A percentile compares a stretch with the other conserved stretches of the same genome.
These are phyloP conservation scores for Candida railenensis DNA, from an alignment of 805 yeast species.

Conservation along the genomic window DNA sequence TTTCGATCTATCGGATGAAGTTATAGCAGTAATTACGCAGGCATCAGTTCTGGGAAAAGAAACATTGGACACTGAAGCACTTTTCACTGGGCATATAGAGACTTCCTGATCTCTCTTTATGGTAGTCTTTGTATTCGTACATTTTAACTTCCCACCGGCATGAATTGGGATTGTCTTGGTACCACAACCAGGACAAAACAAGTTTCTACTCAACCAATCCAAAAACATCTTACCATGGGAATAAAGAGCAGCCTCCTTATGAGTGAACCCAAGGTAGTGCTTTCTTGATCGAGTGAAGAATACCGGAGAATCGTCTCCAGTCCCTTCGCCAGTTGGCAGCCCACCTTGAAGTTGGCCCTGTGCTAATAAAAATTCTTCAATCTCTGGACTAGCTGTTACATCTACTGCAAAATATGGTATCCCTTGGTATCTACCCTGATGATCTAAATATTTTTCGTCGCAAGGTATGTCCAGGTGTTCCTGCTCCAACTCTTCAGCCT, in stretches of 20 bases:
- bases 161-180: constrained; percentile 56
- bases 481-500: constrained; percentile 19
- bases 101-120: constrained; percentile 13
- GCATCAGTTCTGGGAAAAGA: constrained; percentile 93
- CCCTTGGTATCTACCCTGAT: constrained; percentile 53
- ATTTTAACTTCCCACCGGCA: constrained; percentile 62
- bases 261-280: constrained; percentile 33
- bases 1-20: constrained; percentile 58
- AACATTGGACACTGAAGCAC: constrained; percentile 61
- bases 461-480: constrained; percentile 4
- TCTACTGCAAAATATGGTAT: constrained; percentile 67
- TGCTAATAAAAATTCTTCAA: constrained; percentile 22
- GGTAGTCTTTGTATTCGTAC: constrained; percentile 32
- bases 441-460: constrained; percentile 36
- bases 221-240: constrained; percentile 82
- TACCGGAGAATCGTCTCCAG: too few species aligned
- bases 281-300: constrained; percentile 36
- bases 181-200: constrained; percentile 89
- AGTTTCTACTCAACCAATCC: constrained; percentile 78
- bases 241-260: constrained; percentile 59
- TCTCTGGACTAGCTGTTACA: constrained; percentile 40
- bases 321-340: too few species aligned
- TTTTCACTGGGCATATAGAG: constrained; percentile 36
- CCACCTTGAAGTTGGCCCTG: constrained; percentile 8
- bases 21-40: constrained; percentile 77